Evolutionary conservation across 306 rosid genomes (phyloP).

Genomic region (Malus fusca): DNA sequence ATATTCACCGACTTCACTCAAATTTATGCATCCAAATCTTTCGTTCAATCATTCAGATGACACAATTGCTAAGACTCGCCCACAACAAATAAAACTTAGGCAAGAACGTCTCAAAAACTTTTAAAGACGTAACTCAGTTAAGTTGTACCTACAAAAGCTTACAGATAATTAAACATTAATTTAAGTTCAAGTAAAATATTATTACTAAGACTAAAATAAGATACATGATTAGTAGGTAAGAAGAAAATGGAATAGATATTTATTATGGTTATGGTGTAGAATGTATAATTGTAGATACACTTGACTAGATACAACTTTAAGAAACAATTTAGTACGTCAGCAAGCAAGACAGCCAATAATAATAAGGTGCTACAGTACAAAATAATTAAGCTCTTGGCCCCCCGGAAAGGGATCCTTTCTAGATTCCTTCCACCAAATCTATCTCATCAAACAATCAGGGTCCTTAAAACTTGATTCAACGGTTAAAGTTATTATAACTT

Average conservation of each 20-base stretch:
- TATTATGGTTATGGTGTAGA: not conserved
- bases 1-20: too few relatives aligned
- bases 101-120: not conserved
- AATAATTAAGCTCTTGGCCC: slow-evolving; percentile 14
- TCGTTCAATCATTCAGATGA: too few relatives aligned
- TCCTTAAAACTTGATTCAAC: too few relatives aligned
- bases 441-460: too few relatives aligned
- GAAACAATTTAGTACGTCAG: slow-evolving; percentile 24
- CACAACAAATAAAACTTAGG: not conserved
- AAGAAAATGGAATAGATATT: not conserved
- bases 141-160: not conserved
- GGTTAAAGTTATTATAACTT: too few relatives aligned
- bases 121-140: not conserved
- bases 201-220: not conserved
- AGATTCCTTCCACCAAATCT: too few relatives aligned
- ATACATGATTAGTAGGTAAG: not conserved
- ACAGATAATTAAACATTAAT: not conserved
- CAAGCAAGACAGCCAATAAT: slow-evolving; percentile 33
- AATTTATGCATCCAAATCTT: too few relatives aligned
- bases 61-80: too few relatives aligned
- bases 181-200: not conserved
- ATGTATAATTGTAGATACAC: too few relatives aligned
- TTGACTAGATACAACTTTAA: not conserved
- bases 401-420: too few relatives aligned
- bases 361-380: slow-evolving; percentile 4